Conservation (phyloP, 441 rosid genomes). For the Erysimum cheiri region DNA sequence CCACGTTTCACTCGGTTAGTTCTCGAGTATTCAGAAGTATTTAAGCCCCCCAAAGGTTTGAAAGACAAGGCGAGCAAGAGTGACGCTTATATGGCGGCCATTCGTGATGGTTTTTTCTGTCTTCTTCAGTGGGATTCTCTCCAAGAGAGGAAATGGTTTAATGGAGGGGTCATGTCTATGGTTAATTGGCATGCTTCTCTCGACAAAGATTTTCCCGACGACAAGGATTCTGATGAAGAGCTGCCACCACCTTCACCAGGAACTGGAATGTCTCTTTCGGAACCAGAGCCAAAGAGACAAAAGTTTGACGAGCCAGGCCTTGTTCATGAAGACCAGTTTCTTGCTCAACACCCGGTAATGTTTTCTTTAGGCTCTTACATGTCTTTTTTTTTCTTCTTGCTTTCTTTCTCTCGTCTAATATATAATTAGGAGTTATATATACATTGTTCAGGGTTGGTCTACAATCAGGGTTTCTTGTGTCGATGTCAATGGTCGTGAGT, state of each 20-base stretch:
- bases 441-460: slow-evolving; percentile 59
- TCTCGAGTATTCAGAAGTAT: not conserved
- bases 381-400: not conserved
- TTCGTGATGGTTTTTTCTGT: not conserved
- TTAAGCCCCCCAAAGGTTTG: not conserved
- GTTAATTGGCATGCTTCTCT: not conserved
- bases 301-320: too few species aligned
- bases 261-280: too few species aligned
- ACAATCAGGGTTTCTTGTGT: slow-evolving; percentile 66
- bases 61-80: not conserved
- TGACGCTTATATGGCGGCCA: not conserved
- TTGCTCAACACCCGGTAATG: slow-evolving; percentile 70
- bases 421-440: not conserved
- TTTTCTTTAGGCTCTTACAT: not conserved
- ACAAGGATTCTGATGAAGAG: too few species aligned
- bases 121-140: not conserved
- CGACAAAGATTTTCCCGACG: not conserved
- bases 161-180: not conserved
- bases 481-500: slow-evolving; percentile 64
- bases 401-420: not conserved
- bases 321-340: slow-evolving; percentile 80
- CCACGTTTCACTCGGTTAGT: slow-evolving; percentile 3
- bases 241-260: too few species aligned
- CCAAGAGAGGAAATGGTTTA: not conserved
- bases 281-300: too few species aligned